These are phyloP conservation scores for Ensete glaucum DNA, from an alignment of 176 grass and related monocot genomes.

Conservation along the genomic window DNA sequence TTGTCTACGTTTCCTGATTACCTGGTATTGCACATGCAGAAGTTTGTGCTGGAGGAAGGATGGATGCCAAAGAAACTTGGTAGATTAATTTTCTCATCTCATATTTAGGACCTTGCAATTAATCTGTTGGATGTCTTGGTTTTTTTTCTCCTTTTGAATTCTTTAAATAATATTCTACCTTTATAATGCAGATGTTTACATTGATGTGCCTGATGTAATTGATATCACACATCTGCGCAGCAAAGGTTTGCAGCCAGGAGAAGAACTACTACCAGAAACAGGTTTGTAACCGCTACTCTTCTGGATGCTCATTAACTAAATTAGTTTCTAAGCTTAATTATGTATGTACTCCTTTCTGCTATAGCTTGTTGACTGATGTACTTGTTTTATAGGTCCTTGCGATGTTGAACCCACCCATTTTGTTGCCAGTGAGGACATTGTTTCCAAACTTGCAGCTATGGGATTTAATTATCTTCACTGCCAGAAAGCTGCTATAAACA, in stretches of 20 bases:
- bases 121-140: not conserved
- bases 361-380: not conserved
- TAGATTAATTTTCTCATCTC: conserved; percentile 18
- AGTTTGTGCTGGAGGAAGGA: conserved; percentile 93
- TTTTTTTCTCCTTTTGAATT: not conserved
- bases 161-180: not conserved
- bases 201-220: conserved; percentile 85
- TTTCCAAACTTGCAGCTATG: conserved; percentile 79
- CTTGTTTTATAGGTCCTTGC: conserved; percentile 34
- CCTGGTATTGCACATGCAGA: conserved; percentile 89
- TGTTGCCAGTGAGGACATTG: conserved; percentile 74
- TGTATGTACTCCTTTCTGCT: not conserved
- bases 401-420: conserved; percentile 37
- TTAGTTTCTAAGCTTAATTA: not conserved
- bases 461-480: conserved; percentile 93
- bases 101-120: too few relatives aligned
- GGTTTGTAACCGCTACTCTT: conserved; percentile 25
- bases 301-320: not conserved
- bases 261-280: conserved; percentile 84
- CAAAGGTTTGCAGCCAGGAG: conserved; percentile 84
- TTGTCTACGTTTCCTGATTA: conserved; percentile 93
- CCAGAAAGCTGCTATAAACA: conserved; percentile 94
- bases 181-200: conserved; percentile 73
- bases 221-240: conserved; percentile 90
- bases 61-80: conserved; percentile 98